Conservation (phyloP, 2,329 filamentous ascomycete genomes). For the Ilyonectria sp. region DNA sequence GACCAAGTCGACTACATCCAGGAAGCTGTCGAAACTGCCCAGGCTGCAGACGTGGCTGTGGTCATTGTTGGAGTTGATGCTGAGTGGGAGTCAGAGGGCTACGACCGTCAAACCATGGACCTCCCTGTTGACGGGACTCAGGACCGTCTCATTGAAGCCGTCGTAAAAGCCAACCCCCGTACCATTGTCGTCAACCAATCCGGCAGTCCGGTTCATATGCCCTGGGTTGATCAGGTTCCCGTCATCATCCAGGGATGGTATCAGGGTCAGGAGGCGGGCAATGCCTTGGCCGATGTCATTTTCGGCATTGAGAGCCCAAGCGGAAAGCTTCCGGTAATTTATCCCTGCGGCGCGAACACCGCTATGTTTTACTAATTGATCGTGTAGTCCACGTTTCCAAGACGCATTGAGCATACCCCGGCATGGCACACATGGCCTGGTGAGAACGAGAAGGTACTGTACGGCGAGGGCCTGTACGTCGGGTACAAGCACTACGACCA, state of each 20-base stretch:
- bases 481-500: slow-evolving; percentile 83
- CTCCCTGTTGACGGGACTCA: slow-evolving; percentile 70
- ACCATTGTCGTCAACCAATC: slow-evolving; percentile 76
- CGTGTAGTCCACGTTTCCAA: slow-evolving; percentile 74
- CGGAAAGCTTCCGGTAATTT: slow-evolving; percentile 75
- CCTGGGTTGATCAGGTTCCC: slow-evolving; percentile 76
- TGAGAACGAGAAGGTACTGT: slow-evolving; percentile 77
- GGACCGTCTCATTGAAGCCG: slow-evolving; percentile 74
- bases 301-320: slow-evolving; percentile 78
- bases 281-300: slow-evolving; percentile 76
- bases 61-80: slow-evolving; percentile 79
- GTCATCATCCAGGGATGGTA: slow-evolving; percentile 72
- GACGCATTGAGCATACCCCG: slow-evolving; percentile 74
- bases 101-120: slow-evolving; percentile 81
- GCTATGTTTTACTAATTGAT: background rate
- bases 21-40: slow-evolving; percentile 75
- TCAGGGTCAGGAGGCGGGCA: slow-evolving; percentile 78
- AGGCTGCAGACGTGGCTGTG: slow-evolving; percentile 75
- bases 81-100: slow-evolving; percentile 84
- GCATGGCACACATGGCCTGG: slow-evolving; percentile 82
- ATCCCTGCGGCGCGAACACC: background rate
- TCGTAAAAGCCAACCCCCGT: slow-evolving; percentile 73
- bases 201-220: slow-evolving; percentile 66
- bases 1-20: slow-evolving; percentile 74
- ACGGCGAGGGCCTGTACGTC: slow-evolving; percentile 81